A percentile compares a stretch with the other conserved stretches of the same genome.
Evolutionary conservation across 805 yeast species (phyloP).

Genomic region (Peterozyma toletana): DNA sequence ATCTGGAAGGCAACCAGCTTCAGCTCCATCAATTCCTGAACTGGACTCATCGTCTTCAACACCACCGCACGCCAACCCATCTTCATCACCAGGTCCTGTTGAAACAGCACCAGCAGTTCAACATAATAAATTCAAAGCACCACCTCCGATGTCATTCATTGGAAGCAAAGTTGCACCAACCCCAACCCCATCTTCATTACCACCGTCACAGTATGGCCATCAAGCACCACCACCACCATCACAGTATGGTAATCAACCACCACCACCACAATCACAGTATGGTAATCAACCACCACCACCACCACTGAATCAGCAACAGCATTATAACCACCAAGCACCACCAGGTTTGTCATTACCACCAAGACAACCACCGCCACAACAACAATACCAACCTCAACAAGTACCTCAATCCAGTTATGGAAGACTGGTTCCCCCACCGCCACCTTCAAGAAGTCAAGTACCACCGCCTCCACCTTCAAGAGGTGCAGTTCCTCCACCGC

Average conservation of each 20-base stretch:
- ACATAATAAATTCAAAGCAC: slow-evolving; percentile 25
- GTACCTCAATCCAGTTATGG: slow-evolving; percentile 3
- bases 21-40: neutral
- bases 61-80: slow-evolving; percentile 11
- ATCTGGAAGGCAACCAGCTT: neutral
- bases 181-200: neutral
- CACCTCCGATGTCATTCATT: slow-evolving; percentile 23
- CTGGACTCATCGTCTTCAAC: slow-evolving; percentile 10
- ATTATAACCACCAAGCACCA: slow-evolving; percentile 16
- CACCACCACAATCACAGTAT: neutral
- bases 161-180: neutral
- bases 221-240: neutral
- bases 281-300: slow-evolving; percentile 9
- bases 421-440: slow-evolving; percentile 13
- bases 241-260: slow-evolving; percentile 5
- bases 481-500: slow-evolving; percentile 13
- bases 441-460: slow-evolving; percentile 26
- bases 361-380: slow-evolving; percentile 8
- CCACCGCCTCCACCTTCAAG: slow-evolving; percentile 21
- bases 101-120: slow-evolving; percentile 8
- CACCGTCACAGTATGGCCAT: slow-evolving; percentile 1
- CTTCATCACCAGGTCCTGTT: slow-evolving; percentile 11
- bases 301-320: slow-evolving; percentile 14
- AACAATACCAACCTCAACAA: slow-evolving; percentile 6
- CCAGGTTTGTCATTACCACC: slow-evolving; percentile 5